Evolutionary conservation across 2,329 filamentous ascomycete species (phyloP).

Genomic region (Colletotrichum lentis): DNA sequence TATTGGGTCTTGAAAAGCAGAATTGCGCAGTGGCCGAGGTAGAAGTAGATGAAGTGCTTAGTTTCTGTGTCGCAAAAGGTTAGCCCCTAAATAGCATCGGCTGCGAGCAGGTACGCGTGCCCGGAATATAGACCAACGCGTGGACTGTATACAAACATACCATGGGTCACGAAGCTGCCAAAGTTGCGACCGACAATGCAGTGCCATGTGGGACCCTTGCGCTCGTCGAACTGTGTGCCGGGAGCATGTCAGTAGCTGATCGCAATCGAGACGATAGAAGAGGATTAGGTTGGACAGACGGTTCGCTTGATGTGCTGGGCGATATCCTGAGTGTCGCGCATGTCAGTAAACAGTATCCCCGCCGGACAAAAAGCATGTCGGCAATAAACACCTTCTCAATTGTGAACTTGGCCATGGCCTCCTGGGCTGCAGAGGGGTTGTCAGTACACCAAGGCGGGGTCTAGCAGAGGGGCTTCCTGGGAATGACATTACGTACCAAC

Average conservation of each 20-base stretch:
- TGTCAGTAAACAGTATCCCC: conserved; percentile 25
- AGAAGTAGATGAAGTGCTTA: conserved; percentile 99
- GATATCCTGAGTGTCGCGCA: conserved; percentile 72
- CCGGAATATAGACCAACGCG: background rate
- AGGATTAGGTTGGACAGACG: conserved; percentile 57
- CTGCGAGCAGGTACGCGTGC: too few relatives aligned
- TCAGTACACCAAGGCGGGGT: conserved; percentile 23
- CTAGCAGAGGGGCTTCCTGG: background rate
- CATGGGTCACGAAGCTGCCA: conserved; percentile 97
- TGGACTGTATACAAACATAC: conserved; percentile 61
- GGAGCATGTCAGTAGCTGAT: conserved; percentile 12
- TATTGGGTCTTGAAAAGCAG: conserved; percentile 99
- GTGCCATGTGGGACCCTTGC: conserved; percentile 98
- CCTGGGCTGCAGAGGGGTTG: conserved; percentile 58
- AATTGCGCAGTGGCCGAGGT: conserved; percentile 97
- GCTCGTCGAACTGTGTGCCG: conserved; percentile 82
- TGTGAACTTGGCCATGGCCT: conserved; percentile 69
- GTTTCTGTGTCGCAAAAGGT: conserved; percentile 70
- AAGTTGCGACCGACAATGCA: conserved; percentile 99
- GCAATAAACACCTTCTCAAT: conserved; percentile 63
- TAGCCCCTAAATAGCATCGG: background rate
- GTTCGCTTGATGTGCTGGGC: conserved; percentile 95
- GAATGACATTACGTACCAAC: conserved; percentile 73
- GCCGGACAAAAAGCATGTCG: background rate
- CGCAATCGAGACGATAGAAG: background rate